These are phyloP conservation scores for Rhodotorula paludigena DNA, from an alignment of 768 basidiomycete genomes.

Conservation along the genomic window DNA sequence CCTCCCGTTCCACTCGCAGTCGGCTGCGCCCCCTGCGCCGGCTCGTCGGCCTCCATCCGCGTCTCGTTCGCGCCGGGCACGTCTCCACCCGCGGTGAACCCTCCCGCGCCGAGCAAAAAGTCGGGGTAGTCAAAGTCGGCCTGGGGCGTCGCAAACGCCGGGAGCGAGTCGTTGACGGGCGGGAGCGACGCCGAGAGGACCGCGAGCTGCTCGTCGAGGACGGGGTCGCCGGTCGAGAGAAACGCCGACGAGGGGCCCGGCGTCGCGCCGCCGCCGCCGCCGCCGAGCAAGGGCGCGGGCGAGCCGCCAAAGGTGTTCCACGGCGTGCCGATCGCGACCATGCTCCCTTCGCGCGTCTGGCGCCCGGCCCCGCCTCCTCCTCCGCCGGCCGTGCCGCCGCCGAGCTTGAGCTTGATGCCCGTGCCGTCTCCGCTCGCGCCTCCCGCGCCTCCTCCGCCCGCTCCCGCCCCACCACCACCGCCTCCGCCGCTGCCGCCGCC, in stretches of 20 bases:
- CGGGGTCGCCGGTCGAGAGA: background rate
- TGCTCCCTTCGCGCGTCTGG: constrained; percentile 4
- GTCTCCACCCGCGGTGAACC: background rate
- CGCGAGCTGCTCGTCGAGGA: background rate
- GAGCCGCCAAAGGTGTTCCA: background rate
- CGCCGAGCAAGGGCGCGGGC: background rate
- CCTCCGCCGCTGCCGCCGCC: background rate
- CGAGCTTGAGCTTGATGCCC: constrained; percentile 33
- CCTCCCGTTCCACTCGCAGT: too few relatives aligned
- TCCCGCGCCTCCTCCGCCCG: background rate
- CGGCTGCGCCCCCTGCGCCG: too few relatives aligned
- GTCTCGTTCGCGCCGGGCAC: too few relatives aligned
- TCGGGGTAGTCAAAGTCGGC: constrained; percentile 12
- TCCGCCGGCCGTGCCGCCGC: background rate
- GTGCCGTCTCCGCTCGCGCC: too few relatives aligned
- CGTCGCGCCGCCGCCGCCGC: background rate
- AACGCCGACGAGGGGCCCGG: background rate
- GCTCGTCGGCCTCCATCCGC: too few relatives aligned
- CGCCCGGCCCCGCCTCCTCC: background rate
- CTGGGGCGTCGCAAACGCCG: background rate
- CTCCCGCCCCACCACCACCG: background rate
- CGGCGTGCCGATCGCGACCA: constrained; percentile 1
- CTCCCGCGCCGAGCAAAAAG: constrained; percentile 5
- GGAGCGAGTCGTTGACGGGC: too few relatives aligned
- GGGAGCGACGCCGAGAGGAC: background rate